phyloP scores from a whole-genome alignment of 768 basidiomycete genomes.

The Rhodotorula kratochvilovae region DNA sequence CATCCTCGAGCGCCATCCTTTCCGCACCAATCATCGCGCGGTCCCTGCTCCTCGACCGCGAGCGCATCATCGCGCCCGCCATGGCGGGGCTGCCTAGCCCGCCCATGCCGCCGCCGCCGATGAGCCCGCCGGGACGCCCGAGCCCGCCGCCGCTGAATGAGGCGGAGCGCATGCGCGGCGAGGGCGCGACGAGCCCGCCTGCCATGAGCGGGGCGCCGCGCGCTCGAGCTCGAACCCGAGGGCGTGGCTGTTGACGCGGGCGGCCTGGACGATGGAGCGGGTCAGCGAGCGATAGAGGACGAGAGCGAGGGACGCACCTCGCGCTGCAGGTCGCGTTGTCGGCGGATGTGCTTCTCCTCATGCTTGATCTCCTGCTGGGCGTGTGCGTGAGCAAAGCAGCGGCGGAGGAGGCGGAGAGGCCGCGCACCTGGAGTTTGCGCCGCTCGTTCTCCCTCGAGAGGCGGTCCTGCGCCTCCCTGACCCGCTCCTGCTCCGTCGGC shows the following conservation, averaged over 20 bases:
- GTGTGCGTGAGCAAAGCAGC: not conserved
- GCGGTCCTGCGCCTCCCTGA: not conserved
- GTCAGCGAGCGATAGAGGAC: not conserved
- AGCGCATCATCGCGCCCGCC: not conserved
- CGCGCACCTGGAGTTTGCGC: constrained; percentile 10
- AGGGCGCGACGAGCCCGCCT: not conserved
- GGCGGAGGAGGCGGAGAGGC: not conserved
- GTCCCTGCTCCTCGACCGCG: not conserved
- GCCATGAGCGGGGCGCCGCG: not conserved
- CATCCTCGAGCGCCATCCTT: not conserved
- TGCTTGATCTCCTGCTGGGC: constrained; percentile 5
- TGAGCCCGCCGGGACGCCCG: not conserved
- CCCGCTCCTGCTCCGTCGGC: constrained; percentile 1
- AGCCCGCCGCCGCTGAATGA: not conserved
- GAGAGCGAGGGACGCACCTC: not conserved
- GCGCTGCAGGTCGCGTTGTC: not conserved
- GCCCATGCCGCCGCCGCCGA: not conserved
- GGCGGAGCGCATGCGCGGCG: not conserved
- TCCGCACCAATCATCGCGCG: not conserved
- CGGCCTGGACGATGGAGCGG: not conserved
- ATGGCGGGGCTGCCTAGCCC: not conserved
- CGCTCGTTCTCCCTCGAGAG: constrained; percentile 4
- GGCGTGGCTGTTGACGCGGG: not conserved
- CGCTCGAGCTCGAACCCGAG: not conserved
- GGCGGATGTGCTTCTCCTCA: constrained; percentile 12